Evolutionary conservation across 2,329 filamentous ascomycete species (phyloP).

Genomic region (Colletotrichum sp.): DNA sequence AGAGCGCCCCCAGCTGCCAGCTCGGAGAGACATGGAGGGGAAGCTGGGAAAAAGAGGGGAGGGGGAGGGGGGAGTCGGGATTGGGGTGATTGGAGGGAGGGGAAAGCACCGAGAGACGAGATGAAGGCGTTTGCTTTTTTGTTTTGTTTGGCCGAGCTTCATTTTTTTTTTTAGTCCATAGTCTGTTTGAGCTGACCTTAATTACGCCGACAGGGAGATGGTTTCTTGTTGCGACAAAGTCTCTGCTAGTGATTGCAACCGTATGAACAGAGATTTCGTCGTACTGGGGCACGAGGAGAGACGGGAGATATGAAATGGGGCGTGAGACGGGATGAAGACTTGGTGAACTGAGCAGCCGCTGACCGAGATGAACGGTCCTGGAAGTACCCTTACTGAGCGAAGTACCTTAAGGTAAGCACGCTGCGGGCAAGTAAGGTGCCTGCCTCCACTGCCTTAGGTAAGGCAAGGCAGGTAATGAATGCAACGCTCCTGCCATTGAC

Average conservation of each 20-base stretch:
- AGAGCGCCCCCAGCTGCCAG: background rate
- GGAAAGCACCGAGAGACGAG: background rate
- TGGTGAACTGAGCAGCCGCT: background rate
- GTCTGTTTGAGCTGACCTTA: background rate
- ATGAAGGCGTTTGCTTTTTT: conserved; percentile 11
- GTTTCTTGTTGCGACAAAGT: conserved; percentile 10
- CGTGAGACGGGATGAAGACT: background rate
- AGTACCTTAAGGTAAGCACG: background rate
- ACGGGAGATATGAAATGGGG: background rate
- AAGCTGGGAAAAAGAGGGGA: background rate
- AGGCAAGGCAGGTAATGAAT: background rate
- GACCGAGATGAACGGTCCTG: background rate
- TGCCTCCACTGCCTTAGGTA: background rate
- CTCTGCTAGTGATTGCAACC: background rate
- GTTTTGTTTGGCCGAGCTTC: background rate
- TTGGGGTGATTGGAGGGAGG: background rate
- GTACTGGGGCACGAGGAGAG: background rate
- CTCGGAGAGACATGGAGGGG: background rate
- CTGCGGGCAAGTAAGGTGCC: background rate
- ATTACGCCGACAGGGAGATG: conserved; percentile 12
- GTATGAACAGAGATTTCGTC: background rate
- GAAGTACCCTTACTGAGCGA: background rate
- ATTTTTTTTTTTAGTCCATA: background rate
- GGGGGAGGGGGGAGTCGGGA: background rate
- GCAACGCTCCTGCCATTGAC: background rate